phyloP scores from a whole-genome alignment of 345 rosid genomes.

The Eucalyptus dawsonii region DNA sequence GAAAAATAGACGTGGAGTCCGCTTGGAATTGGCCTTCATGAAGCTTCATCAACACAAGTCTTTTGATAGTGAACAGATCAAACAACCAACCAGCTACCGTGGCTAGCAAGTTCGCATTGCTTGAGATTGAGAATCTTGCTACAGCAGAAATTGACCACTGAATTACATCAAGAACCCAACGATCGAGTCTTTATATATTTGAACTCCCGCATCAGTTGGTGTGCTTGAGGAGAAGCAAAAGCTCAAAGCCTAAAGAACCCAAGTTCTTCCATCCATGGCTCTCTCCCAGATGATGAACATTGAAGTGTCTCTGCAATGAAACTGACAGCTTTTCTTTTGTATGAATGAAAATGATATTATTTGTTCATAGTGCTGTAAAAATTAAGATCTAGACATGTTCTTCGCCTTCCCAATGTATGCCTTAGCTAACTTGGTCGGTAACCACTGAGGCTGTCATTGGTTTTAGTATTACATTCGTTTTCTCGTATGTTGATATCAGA shows the following conservation, averaged over 20 bases:
- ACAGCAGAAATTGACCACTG: neutral
- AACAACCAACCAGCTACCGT: neutral
- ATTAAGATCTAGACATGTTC: neutral
- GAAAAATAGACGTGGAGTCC: neutral
- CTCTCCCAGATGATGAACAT: neutral
- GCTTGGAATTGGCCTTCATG: neutral
- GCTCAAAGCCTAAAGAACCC: neutral
- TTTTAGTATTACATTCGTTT: neutral
- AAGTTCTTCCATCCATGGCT: neutral
- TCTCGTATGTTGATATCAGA: constrained; percentile 15
- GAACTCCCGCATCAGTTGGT: neutral
- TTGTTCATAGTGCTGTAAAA: neutral
- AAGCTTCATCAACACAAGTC: neutral
- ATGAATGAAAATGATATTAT: neutral
- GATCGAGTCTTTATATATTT: neutral
- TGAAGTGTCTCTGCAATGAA: neutral
- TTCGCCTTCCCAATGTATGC: neutral
- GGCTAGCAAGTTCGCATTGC: neutral
- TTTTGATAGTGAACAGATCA: neutral
- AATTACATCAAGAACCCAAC: neutral
- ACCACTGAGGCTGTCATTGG: constrained; percentile 8
- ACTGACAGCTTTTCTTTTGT: neutral
- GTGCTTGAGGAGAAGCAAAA: neutral
- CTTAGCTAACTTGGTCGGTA: neutral
- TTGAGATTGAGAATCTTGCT: neutral